These are phyloP conservation scores for Lepidium sativum DNA, from an alignment of 345 rosid genomes.

Conservation along the genomic window DNA sequence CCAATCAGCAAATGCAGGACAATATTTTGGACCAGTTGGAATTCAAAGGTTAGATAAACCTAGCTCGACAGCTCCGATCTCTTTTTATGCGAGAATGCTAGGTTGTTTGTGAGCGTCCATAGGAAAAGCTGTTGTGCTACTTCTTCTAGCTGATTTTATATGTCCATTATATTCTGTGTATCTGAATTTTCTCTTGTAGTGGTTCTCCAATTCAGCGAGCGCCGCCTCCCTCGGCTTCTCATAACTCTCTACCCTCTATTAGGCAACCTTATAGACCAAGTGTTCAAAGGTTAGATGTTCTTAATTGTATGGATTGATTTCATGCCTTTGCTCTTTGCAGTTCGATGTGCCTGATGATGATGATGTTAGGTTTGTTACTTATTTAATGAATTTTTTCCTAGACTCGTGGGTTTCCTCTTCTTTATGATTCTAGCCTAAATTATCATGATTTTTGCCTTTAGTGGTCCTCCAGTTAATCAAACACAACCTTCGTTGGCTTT, in stretches of 20 bases:
- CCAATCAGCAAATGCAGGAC: conserved; percentile 15
- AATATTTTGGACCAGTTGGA: conserved; percentile 21
- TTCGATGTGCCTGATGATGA: conserved; percentile 1
- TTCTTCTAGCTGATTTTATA: not conserved
- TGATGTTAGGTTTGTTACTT: conserved; percentile 9
- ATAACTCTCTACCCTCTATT: conserved; percentile 15
- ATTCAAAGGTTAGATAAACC: conserved; percentile 17
- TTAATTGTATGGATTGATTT: not conserved
- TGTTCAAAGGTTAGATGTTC: conserved; percentile 35
- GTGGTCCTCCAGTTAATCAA: not conserved
- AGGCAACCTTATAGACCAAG: conserved; percentile 25
- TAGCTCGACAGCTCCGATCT: not conserved
- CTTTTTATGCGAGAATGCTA: not conserved
- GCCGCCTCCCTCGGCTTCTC: conserved; percentile 27
- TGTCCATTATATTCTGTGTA: not conserved
- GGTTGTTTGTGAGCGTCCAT: conserved; percentile 8
- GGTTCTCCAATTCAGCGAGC: conserved; percentile 18
- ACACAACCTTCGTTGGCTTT: conserved; percentile 28
- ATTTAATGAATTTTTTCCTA: not conserved
- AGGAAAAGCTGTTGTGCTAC: conserved; percentile 2
- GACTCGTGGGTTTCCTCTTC: not conserved
- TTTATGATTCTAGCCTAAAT: not conserved
- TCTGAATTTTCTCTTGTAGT: conserved; percentile 11
- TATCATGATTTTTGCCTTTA: conserved; percentile 3
- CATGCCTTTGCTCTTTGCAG: not conserved